Evolutionary conservation across 1,284 basidiomycete genomes (phyloP), one percentile per base, ranked within the genome.

Genomic region (Rhizoctonia solani): DNA sequence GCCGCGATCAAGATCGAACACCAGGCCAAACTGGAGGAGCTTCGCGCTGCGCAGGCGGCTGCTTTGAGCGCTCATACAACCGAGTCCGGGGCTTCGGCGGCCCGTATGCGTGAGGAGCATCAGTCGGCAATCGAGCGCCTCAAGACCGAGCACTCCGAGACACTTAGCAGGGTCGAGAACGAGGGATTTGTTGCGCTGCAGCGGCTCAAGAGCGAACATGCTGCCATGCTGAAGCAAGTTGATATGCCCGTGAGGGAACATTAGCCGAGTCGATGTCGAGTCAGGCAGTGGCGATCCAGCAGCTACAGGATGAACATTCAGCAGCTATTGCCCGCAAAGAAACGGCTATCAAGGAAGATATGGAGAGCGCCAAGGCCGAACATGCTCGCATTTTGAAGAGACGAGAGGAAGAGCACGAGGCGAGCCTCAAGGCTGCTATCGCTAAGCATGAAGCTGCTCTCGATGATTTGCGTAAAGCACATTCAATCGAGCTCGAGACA

Each of bases 201-300:
- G 5, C 69, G 66, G 27, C 42, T 71, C 1, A 32, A 61, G 6
- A 66, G 54, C 23, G 66, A 72, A 14, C 72, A 73, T 34, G 68
- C 68, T 11, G 50, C 63, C 0, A 61, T 65, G 25, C 59, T 92
- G 47, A 83, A 87, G 52, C 84, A 87, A 80, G 79, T 82, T 0
- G 88, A 92, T 74, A 86, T 89, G 81, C 89, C n/a, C 84, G 85
- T 34, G 83, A 90, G 71, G 88, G 88, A 16, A 84, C 85, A 0
- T 76, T 93, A 34, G 84, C 87, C 2, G 86, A 90, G 73, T 88
- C 88, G 1, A 80, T 90, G 42, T 63, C 70, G n/a, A 71, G 71
- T 8, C 69, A 71, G 13, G 65, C 66, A 1, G 53, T 69, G 16
- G 69, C 63, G 1, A 68, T 73, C 21, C 59, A 69, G 19, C 39